These are phyloP conservation scores for Xylariales sp. DNA, from an alignment of 2,329 filamentous ascomycete species.

Conservation along the genomic window DNA sequence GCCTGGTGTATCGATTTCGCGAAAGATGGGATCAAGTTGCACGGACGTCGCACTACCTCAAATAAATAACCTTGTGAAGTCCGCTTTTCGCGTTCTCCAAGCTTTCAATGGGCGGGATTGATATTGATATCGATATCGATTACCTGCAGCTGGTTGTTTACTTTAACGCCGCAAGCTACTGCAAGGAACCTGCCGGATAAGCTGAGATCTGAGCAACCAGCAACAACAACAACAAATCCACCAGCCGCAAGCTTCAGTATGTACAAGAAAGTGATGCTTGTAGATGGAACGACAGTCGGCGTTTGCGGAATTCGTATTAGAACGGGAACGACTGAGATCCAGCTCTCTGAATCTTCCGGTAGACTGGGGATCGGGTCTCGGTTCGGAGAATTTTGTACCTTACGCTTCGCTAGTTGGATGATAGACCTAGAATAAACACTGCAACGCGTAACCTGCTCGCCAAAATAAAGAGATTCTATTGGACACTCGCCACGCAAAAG, in stretches of 20 bases:
- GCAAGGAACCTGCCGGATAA: background rate
- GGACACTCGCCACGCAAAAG: background rate
- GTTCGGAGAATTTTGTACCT: background rate
- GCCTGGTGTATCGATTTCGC: background rate
- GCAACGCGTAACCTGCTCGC: background rate
- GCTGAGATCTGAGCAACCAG: too few species aligned
- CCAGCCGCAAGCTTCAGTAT: background rate
- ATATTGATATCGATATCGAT: background rate
- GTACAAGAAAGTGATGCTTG: background rate
- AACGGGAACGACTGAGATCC: conserved; percentile 3
- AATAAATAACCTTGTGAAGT: conserved; percentile 2
- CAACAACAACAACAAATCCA: too few species aligned
- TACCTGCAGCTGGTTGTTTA: conserved; percentile 19
- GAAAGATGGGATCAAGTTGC: conserved; percentile 6
- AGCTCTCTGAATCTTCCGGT: background rate
- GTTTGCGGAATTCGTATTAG: background rate
- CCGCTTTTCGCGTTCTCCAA: background rate
- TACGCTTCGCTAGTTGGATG: too few species aligned
- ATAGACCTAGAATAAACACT: too few species aligned
- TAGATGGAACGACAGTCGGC: background rate
- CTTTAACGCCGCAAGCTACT: conserved; percentile 10
- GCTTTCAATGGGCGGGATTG: conserved; percentile 4
- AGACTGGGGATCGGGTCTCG: background rate
- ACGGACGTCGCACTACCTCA: conserved; percentile 14
- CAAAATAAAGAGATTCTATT: too few species aligned